Base-by-base conservation (phyloP, 1,284 basidiomycete species). In the Peniophora sp. region DNA sequence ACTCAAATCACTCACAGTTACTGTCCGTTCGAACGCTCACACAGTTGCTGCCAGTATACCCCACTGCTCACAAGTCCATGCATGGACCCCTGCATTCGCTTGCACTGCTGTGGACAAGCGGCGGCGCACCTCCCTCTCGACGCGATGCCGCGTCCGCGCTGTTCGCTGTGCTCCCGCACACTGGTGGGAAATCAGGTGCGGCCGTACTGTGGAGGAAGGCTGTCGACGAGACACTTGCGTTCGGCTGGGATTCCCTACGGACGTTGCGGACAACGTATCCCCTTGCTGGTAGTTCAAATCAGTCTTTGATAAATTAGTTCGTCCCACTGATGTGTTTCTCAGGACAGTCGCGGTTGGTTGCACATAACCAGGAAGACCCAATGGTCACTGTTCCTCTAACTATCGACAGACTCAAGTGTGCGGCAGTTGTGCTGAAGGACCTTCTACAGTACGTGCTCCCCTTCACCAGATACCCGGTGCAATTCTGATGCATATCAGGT, bases 181-280 rank as follows among this genome's bases (percentile, higher is more conserved):
- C 84, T 1, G 87, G 86, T 17, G 89, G 89, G 2, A 91, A 89
- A 65, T 81, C 86, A 3, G 85, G 83, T 17, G 79, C 81, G n/a
- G 71, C 77, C 3, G 76, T 68, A 48, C 59, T 83, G 11, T 91
- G 88, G 88, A 74, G 82, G 54, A 89, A 85, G 61, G 77, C 78
- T 12, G 53, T 89, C 22, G 84, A 89, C 45, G 83, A 85, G 43
- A 79, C 81, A 0, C 54, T 90, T 41, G 66, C 67, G 1, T 80
- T 83, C 59, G 78, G 75, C 16, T 85, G 79, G 79, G 70, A 67
- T 50, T 74, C 84, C 9, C 77, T 86, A 58, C 55, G 65, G n/a
- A 64, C 70, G 9, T 52, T 89, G 45, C 69, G 84, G 52, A 78
- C 78, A 10, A 83, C 83, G 5, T 86, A 78, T 58, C 64, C 66